Evolutionary conservation across 257 asterid species (phyloP).

Genomic region (Solanum arcanum): DNA sequence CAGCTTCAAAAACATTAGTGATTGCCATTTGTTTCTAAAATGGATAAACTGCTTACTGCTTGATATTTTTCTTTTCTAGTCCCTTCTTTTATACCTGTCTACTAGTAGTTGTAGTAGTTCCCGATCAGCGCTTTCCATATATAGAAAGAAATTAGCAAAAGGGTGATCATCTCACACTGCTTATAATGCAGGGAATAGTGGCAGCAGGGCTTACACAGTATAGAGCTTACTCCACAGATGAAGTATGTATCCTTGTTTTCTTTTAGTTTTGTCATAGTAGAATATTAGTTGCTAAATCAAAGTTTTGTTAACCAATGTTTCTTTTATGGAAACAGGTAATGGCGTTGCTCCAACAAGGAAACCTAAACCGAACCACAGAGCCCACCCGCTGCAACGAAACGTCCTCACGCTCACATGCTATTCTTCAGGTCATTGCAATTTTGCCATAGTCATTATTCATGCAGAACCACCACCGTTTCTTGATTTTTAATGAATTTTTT

Average conservation of each 20-base stretch:
- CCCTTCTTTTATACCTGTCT: neutral
- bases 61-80: neutral
- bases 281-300: neutral
- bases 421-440: constrained; percentile 35
- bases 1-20: neutral
- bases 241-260: constrained; percentile 14
- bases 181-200: constrained; percentile 39
- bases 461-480: neutral
- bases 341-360: constrained; percentile 62
- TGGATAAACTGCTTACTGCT: neutral
- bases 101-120: neutral
- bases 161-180: neutral
- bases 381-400: constrained; percentile 63
- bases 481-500: neutral
- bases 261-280: neutral
- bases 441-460: neutral
- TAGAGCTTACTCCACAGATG: constrained; percentile 50
- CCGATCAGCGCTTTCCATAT: neutral
- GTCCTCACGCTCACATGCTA: constrained; percentile 64
- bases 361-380: constrained; percentile 50
- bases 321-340: constrained; percentile 27
- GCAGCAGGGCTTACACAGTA: constrained; percentile 61
- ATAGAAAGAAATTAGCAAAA: neutral
- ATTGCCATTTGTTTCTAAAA: neutral
- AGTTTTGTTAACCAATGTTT: neutral